These are phyloP conservation scores for Backusella mclennaniae DNA, from an alignment of 192 early-diverging fungal genomes.

Conservation along the genomic window DNA sequence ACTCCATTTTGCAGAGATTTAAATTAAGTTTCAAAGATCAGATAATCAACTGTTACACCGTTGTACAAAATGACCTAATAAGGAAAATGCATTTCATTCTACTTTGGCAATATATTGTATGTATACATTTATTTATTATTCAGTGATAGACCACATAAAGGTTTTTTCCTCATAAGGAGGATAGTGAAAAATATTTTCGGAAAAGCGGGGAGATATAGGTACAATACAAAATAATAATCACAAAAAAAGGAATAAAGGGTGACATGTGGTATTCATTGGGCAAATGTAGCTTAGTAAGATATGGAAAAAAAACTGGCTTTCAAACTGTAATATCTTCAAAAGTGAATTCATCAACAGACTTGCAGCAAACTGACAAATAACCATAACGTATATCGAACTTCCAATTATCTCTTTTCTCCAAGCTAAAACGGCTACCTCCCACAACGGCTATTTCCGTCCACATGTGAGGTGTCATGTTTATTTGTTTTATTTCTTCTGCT, in stretches of 20 bases:
- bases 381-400: constrained; percentile 2
- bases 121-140: neutral
- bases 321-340: neutral
- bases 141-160: neutral
- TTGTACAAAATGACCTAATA: neutral
- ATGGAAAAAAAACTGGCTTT: neutral
- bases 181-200: neutral
- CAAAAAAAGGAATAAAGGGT: neutral
- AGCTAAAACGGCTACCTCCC: neutral
- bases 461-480: neutral
- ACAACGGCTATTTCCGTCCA: neutral
- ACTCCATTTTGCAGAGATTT: neutral
- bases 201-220: neutral
- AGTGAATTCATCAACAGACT: constrained; percentile 3
- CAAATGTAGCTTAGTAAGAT: neutral
- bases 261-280: neutral
- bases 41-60: neutral
- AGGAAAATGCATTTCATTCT: neutral
- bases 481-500: neutral
- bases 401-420: constrained; percentile 6
- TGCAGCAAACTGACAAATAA: neutral
- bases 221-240: neutral
- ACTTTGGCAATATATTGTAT: neutral
- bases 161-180: neutral
- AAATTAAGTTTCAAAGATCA: neutral